phyloP scores from a whole-genome alignment of 257 asterid genomes.

The Avicennia marina region DNA sequence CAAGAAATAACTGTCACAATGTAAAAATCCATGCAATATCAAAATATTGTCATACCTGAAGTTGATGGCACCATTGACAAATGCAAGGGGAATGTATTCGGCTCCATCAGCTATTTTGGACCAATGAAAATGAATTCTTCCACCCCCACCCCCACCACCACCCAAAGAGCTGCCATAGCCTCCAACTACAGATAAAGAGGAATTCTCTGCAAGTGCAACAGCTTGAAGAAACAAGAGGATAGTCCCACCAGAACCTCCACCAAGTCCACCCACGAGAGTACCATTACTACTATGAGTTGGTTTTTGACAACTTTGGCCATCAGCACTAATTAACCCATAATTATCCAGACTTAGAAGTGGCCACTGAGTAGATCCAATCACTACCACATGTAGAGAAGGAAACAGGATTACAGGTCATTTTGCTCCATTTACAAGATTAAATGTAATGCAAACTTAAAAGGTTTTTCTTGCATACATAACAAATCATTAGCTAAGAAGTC shows the following conservation, averaged over 20 bases:
- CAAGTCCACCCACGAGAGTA: constrained; percentile 65
- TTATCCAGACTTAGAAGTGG: constrained; percentile 70
- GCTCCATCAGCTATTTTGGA: constrained; percentile 61
- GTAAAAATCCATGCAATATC: too few species aligned
- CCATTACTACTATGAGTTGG: constrained; percentile 46
- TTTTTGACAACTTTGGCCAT: constrained; percentile 67
- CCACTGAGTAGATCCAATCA: constrained; percentile 87
- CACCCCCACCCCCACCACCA: constrained; percentile 98
- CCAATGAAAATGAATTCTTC: constrained; percentile 98
- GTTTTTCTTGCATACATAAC: neutral
- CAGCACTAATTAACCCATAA: constrained; percentile 69
- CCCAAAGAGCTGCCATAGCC: constrained; percentile 86
- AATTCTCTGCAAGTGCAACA: constrained; percentile 60
- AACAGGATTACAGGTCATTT: constrained; percentile 21
- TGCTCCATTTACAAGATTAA: neutral
- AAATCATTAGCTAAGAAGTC: constrained; percentile 4
- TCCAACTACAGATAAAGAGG: constrained; percentile 74
- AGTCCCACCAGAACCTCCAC: constrained; percentile 99
- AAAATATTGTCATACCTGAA: constrained; percentile 52
- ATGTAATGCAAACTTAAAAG: neutral
- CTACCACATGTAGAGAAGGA: constrained; percentile 31
- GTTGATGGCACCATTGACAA: constrained; percentile 61
- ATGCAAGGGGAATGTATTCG: constrained; percentile 80
- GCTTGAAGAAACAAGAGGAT: constrained; percentile 73
- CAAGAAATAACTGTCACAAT: too few species aligned